Evolutionary conservation across 2,329 filamentous ascomycete species (phyloP).

Genomic region (Alternaria brassicae): DNA sequence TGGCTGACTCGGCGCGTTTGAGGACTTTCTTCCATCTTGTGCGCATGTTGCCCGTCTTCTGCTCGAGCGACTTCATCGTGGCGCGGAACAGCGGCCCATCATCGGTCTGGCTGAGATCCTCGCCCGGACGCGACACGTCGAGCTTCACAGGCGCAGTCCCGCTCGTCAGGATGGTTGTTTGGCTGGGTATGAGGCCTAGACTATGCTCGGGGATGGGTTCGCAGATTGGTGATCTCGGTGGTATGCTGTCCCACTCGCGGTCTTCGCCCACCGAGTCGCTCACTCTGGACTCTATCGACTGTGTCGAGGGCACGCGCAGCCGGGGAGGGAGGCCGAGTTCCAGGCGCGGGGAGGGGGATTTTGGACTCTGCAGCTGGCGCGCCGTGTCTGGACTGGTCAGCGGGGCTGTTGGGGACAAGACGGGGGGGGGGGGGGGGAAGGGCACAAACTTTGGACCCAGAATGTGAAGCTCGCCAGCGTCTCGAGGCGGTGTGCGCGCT

Average conservation of each 20-base stretch:
- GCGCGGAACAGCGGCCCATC: slow-evolving; percentile 96
- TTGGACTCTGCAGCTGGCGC: slow-evolving; percentile 50
- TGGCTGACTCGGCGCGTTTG: slow-evolving; percentile 89
- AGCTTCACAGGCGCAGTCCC: slow-evolving; percentile 68
- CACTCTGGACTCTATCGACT: slow-evolving; percentile 83
- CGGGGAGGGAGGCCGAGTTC: slow-evolving; percentile 76
- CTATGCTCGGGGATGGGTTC: slow-evolving; percentile 59
- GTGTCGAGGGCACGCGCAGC: slow-evolving; percentile 82
- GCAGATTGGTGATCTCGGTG: slow-evolving; percentile 57
- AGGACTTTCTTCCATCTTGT: slow-evolving; percentile 94
- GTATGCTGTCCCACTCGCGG: slow-evolving; percentile 50
- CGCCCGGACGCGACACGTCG: slow-evolving; percentile 85
- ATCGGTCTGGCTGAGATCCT: slow-evolving; percentile 80
- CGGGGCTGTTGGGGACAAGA: not conserved
- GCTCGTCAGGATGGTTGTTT: slow-evolving; percentile 49
- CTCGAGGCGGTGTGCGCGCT: slow-evolving; percentile 85
- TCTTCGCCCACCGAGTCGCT: slow-evolving; percentile 70
- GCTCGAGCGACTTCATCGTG: slow-evolving; percentile 94
- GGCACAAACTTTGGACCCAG: slow-evolving; percentile 79
- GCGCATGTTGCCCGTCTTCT: slow-evolving; percentile 95
- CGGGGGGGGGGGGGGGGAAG: not conserved
- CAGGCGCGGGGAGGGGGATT: slow-evolving; percentile 70
- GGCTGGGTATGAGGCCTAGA: slow-evolving; percentile 52
- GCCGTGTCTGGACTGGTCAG: slow-evolving; percentile 45
- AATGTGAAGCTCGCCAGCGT: slow-evolving; percentile 93